Base-by-base conservation (phyloP, 495 filamentous ascomycete genomes). In the Aspergillus panamensis region DNA sequence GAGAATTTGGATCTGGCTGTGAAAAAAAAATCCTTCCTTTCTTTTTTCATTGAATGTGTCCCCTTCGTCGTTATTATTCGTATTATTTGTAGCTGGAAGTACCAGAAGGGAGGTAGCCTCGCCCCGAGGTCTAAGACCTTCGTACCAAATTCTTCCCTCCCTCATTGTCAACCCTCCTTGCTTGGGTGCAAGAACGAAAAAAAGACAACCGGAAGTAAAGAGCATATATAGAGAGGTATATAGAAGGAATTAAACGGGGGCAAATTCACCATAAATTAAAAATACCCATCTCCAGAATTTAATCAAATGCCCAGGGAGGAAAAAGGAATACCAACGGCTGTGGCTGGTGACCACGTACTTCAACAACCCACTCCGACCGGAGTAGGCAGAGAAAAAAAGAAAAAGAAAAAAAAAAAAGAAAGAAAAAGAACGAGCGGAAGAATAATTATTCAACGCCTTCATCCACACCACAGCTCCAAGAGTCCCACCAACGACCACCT, bases 291-390 rank as follows among this genome's bases (percentile, higher is more conserved):
- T 25, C n/a, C n/a, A 25, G 25, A 32, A 45, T 29, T 10, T 10
- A 43, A 44, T 50, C 25, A 40, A 44, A 45, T 43, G 42, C 14
- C 32, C 35, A 44, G 43, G 44, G 8, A 17, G 19, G 12, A 42
- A 25, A 59, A 51, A 44, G 45, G n/a, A 25, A 33, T 51, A 25
- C 52, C 45, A 51, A 37, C 53, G 58, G 53, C n/a, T 61, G 58
- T 61, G 58, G 58, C 58, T 61, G 49, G 58, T 61, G 58, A 51
- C 53, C 48, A 56, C 47, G 54, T 33, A 47, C 29, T 55, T 37
- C 25, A 53, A 9, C 13, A 51, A 45, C 42, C 42, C 48, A 35
- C 33, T 29, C 17, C 39, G 33, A 42, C 51, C 31, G 20, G 40
- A 40, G 33, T n/a, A 51, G 16, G 14, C 14, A 52, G 8, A 39